These are phyloP conservation scores for Hypholoma fasciculare DNA, from an alignment of 768 basidiomycete genomes.

Conservation along the genomic window DNA sequence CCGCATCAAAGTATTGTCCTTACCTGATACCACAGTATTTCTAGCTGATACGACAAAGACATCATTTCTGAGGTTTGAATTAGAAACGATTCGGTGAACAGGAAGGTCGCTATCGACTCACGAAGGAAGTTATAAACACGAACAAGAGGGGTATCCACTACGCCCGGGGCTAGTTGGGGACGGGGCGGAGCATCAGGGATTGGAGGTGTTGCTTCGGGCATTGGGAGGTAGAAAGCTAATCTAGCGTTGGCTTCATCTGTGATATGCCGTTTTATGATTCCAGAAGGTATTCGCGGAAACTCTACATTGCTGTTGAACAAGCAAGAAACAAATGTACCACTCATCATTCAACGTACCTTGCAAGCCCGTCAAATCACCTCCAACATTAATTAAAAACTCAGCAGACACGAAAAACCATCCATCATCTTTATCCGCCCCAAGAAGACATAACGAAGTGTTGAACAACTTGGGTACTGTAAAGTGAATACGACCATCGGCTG, in stretches of 20 bases:
- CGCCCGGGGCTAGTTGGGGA: conserved; percentile 56
- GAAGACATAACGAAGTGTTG: conserved; percentile 71
- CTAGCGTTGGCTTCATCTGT: conserved; percentile 73
- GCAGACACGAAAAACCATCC: conserved; percentile 87
- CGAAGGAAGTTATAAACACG: conserved; percentile 89
- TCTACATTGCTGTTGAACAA: conserved; percentile 39
- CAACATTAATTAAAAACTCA: conserved; percentile 71
- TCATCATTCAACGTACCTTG: conserved; percentile 48
- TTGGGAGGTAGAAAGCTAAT: conserved; percentile 61
- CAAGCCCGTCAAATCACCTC: conserved; percentile 70
- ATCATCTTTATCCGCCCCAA: conserved; percentile 66
- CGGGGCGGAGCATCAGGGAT: conserved; percentile 41
- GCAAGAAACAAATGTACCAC: background rate
- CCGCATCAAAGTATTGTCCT: conserved; percentile 1
- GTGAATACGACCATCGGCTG: conserved; percentile 77
- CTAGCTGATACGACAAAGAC: conserved; percentile 90
- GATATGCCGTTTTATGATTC: conserved; percentile 64
- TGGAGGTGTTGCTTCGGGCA: conserved; percentile 42
- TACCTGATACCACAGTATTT: conserved; percentile 81
- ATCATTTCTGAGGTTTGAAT: conserved; percentile 66
- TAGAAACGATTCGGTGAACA: conserved; percentile 1
- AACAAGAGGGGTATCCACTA: conserved; percentile 81
- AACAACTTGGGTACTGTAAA: conserved; percentile 77
- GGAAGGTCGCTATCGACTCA: conserved; percentile 36
- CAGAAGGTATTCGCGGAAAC: conserved; percentile 69